A percentile compares a stretch with the other conserved stretches of the same genome.
These are phyloP conservation scores for Climacium dendroides DNA, from an alignment of 225 moss, liverwort and hornwort species.

Conservation along the genomic window DNA sequence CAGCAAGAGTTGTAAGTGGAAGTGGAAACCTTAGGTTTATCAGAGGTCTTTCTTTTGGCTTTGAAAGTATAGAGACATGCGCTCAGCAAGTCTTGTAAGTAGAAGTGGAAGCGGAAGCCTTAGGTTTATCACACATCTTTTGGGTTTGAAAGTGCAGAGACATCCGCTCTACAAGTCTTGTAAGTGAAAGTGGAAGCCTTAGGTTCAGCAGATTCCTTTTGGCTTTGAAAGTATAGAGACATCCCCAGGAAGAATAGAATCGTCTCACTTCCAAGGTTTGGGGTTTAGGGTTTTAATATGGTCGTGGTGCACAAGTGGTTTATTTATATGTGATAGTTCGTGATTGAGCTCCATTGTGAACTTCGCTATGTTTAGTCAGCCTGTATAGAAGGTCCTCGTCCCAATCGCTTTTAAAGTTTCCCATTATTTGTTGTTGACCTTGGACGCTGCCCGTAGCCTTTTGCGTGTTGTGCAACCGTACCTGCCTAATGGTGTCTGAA, in stretches of 20 bases:
- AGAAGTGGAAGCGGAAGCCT: neutral
- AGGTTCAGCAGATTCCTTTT: neutral
- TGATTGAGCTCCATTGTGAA: neutral
- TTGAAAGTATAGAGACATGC: neutral
- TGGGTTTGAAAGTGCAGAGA: neutral
- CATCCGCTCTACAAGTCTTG: neutral
- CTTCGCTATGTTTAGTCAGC: neutral
- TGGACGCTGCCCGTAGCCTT: neutral
- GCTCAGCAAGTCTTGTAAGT: neutral
- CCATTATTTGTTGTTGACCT: neutral
- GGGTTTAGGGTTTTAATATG: neutral
- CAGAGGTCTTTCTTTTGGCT: neutral
- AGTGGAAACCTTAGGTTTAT: conserved; percentile 15
- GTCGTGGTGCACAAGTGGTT: neutral
- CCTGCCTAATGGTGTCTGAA: neutral
- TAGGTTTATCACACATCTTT: neutral
- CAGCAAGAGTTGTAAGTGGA: conserved; percentile 38
- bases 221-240: neutral
- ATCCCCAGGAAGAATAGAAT: neutral
- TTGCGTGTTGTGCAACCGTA: neutral
- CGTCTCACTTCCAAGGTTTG: neutral
- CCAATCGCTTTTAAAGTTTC: neutral
- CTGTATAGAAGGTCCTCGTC: neutral
- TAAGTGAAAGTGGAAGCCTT: neutral
- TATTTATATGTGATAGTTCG: neutral